A percentile compares a stretch with the other conserved stretches of the same genome.
phyloP scores from a whole-genome alignment of 225 moss, liverwort and hornwort genomes.

The Bryoerythrophyllum caledonicum region DNA sequence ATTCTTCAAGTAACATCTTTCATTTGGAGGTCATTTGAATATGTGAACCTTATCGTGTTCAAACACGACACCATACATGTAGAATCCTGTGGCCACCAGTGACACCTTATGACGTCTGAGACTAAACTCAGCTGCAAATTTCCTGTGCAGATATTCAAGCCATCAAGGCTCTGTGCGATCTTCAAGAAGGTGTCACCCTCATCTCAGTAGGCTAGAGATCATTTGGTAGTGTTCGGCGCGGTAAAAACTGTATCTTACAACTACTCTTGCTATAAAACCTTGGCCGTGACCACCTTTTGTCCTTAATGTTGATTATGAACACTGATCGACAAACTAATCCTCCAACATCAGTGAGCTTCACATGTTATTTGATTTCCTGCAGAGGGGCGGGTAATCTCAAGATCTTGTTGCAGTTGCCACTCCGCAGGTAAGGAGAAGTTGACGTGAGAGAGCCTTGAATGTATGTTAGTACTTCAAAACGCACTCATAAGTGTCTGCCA shows the following conservation, averaged over 20 bases:
- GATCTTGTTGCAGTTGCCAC: not conserved
- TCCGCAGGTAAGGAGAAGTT: conserved; percentile 3
- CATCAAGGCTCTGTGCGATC: conserved; percentile 91
- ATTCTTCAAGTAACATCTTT: too few species aligned
- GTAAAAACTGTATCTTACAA: not conserved
- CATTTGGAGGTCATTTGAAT: too few species aligned
- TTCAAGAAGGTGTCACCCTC: conserved; percentile 44
- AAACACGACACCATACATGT: too few species aligned
- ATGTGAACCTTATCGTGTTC: too few species aligned
- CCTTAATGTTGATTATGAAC: too few species aligned
- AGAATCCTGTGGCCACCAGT: too few species aligned
- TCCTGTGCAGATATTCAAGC: conserved; percentile 80
- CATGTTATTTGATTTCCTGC: conserved; percentile 16
- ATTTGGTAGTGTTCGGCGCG: conserved; percentile 1
- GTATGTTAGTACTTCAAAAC: conserved; percentile 5
- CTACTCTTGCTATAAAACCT: conserved; percentile 4
- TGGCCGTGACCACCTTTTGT: conserved; percentile 6
- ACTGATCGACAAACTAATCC: conserved; percentile 2
- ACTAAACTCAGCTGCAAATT: not conserved
- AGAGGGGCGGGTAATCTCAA: conserved; percentile 12
- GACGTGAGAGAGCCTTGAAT: conserved; percentile 3
- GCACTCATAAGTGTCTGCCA: not conserved
- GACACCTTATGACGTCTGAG: too few species aligned
- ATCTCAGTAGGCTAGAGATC: conserved; percentile 14
- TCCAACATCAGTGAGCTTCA: conserved; percentile 5